phyloP scores from a whole-genome alignment of 495 filamentous ascomycete species.

The Trichocladium uniseriatum region DNA sequence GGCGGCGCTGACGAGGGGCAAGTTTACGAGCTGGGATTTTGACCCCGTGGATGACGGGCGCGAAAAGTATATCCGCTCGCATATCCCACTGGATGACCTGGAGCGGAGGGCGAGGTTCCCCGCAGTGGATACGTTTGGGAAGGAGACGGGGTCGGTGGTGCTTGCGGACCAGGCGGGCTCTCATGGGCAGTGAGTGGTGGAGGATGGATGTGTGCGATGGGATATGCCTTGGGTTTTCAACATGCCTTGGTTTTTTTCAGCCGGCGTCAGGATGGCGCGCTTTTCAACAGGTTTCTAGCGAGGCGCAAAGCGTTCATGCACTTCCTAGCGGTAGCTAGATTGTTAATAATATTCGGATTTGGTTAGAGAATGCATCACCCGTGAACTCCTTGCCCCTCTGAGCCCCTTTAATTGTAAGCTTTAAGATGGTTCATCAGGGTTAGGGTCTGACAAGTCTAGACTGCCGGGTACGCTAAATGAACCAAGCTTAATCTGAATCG shows the following conservation, averaged over 20 bases:
- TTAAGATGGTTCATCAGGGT: neutral
- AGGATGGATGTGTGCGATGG: neutral
- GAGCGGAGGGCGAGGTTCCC: slow-evolving; percentile 58
- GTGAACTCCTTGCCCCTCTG: no score
- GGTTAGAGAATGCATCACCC: no score
- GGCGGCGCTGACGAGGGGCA: slow-evolving; percentile 61
- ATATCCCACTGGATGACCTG: slow-evolving; percentile 58
- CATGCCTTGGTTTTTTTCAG: neutral
- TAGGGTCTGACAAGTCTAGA: neutral
- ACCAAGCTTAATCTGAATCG: no score
- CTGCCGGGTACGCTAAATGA: no score
- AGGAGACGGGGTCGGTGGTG: slow-evolving; percentile 31
- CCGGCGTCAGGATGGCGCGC: neutral
- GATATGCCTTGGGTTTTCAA: neutral
- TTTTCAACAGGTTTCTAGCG: slow-evolving; percentile 1
- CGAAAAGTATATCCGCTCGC: slow-evolving; percentile 64
- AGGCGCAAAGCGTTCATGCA: neutral
- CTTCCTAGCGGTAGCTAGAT: neutral
- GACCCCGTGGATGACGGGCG: slow-evolving; percentile 62
- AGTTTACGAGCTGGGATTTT: slow-evolving; percentile 66
- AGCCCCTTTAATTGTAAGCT: no score
- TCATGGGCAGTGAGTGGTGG: slow-evolving; percentile 30
- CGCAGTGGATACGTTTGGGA: slow-evolving; percentile 51
- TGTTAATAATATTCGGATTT: neutral
- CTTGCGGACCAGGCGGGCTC: slow-evolving; percentile 38